Conservation (phyloP, 306 rosid species). For the Glycine tomentella region DNA sequence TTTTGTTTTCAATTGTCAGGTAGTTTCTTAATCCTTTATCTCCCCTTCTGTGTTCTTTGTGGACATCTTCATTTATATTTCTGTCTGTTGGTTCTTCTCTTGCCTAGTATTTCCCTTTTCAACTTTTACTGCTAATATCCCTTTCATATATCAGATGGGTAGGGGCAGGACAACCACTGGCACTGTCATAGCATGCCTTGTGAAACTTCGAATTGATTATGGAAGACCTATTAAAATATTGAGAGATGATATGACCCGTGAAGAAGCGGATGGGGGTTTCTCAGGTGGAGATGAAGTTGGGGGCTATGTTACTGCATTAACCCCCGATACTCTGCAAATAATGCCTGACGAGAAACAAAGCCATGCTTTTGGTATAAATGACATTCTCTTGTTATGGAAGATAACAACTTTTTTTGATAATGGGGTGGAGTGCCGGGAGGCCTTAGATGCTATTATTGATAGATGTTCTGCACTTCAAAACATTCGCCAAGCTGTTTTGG, state of each 20-base stretch:
- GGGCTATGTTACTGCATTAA: slow-evolving; percentile 46
- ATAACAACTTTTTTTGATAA: slow-evolving; percentile 87
- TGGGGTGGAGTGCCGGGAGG: slow-evolving; percentile 90
- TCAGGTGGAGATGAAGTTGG: slow-evolving; percentile 83
- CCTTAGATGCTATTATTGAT: slow-evolving; percentile 90
- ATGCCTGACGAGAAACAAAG: slow-evolving; percentile 59
- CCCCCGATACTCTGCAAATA: slow-evolving; percentile 47
- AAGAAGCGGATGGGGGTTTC: slow-evolving; percentile 65
- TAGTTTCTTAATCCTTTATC: slow-evolving; percentile 48
- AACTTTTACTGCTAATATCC: slow-evolving; percentile 32
- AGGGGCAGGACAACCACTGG: slow-evolving; percentile 96
- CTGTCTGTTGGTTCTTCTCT: not conserved
- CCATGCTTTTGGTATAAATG: slow-evolving; percentile 84
- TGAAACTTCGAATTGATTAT: slow-evolving; percentile 82
- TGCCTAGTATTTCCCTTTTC: slow-evolving; percentile 14
- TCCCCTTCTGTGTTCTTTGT: slow-evolving; percentile 29
- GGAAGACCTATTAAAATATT: slow-evolving; percentile 84
- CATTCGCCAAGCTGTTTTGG: slow-evolving; percentile 89
- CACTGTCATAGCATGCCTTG: slow-evolving; percentile 90
- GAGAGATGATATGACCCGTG: slow-evolving; percentile 56
- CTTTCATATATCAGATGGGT: slow-evolving; percentile 74
- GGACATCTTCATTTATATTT: slow-evolving; percentile 13
- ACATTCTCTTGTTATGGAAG: slow-evolving; percentile 89
- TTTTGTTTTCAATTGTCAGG: slow-evolving; percentile 97
- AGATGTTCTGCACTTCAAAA: slow-evolving; percentile 93